Evolutionary conservation across 2,329 filamentous ascomycete species (phyloP), one percentile per base, ranked within the genome.

Genomic region (Fusarium sp.): DNA sequence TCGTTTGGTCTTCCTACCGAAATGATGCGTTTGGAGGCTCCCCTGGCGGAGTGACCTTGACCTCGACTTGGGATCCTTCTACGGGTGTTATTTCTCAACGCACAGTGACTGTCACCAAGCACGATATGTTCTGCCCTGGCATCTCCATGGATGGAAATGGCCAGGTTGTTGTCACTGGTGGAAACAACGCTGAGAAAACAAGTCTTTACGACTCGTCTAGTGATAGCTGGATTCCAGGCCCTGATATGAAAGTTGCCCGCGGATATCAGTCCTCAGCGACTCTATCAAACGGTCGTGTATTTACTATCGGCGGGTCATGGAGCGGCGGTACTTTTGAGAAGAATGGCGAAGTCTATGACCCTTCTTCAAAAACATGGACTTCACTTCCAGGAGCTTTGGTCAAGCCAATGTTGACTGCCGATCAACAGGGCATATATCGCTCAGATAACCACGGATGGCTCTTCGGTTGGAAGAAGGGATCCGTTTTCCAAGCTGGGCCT

Each of bases 121-220:
- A 88, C 72, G 87, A 89, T 74, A 89, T 89, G 87, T 89, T 89
- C 72, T 90, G 88, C 74, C 87, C 88, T 0, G 89, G 88, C 5
- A 87, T 89, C 24, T 86, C 84, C 2, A 79, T 86, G 18, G 85
- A 87, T 63, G 83, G 82, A 22, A 79, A 84, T 13, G 89, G 88
- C 1, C 81, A 83, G 14, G 83, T 89, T 13, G 75, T 90, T 5
- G 84, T 91, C 12, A 87, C 85, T 1, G 89, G 90, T 11, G 89
- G 89, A 3, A 84, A 85, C 30, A 83, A 85, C 62, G 85, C 85
- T 12, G 77, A 81, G 11, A 84, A 84, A 47, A 88, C 86, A 3
- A 88, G 85, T 64, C 82, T 88, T 22, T 88, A 86, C 71, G 77
- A 85, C 63, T 64, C 67, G 0, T 18, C 66, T 3, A 68, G 67